Evolutionary conservation across 2,329 filamentous ascomycete species (phyloP).

Genomic region (Cercospora sojina): DNA sequence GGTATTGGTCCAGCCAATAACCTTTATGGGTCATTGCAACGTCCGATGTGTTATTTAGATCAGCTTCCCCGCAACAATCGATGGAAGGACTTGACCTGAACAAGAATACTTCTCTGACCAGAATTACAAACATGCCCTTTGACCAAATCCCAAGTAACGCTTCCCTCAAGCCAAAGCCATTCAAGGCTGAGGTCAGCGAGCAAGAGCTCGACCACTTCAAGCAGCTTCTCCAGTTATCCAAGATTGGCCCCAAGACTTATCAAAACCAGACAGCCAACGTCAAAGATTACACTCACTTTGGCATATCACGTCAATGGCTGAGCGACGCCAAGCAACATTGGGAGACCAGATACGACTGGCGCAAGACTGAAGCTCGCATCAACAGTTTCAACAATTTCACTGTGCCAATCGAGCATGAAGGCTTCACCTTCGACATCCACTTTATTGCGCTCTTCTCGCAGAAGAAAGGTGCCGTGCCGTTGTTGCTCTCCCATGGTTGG

Average conservation of each 20-base stretch:
- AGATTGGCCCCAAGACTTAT: conserved; percentile 50
- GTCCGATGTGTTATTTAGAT: background rate
- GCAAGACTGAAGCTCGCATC: conserved; percentile 43
- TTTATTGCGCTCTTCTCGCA: conserved; percentile 53
- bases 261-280: conserved; percentile 48
- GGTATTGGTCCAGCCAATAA: background rate
- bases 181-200: conserved; percentile 45
- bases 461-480: conserved; percentile 50
- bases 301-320: conserved; percentile 51
- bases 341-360: conserved; percentile 52
- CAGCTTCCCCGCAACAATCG: background rate
- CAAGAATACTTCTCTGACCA: background rate
- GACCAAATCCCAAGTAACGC: conserved; percentile 38
- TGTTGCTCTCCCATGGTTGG: conserved; percentile 56
- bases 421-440: conserved; percentile 47
- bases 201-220: conserved; percentile 48
- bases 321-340: conserved; percentile 41
- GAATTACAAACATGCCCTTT: conserved; percentile 26
- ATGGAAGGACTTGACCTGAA: background rate
- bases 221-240: conserved; percentile 48
- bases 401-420: conserved; percentile 43
- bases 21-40: background rate
- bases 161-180: conserved; percentile 42
- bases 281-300: conserved; percentile 39
- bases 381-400: conserved; percentile 55